Percentiles rank a stretch among this genome's conserved stretches.
phyloP scores from a whole-genome alignment of 177 flowering plant species.

The Vitis hybrid region DNA sequence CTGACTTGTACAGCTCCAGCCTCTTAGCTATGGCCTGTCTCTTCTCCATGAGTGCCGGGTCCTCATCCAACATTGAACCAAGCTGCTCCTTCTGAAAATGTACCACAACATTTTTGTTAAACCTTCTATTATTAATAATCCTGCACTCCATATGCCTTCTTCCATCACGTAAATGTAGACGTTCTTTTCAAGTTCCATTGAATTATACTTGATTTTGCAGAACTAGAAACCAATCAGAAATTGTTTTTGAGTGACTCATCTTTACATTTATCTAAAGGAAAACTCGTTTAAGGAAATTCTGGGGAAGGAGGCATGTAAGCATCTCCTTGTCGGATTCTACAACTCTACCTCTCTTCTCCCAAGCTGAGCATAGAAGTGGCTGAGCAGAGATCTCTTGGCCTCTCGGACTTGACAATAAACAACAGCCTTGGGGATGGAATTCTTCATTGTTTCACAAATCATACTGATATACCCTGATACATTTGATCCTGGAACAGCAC shows the following conservation, averaged over 20 bases:
- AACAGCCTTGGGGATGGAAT: slow-evolving; percentile 93
- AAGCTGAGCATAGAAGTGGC: slow-evolving; percentile 74
- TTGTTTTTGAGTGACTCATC: no score
- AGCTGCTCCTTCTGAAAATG: slow-evolving; percentile 75
- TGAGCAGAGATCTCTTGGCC: slow-evolving; percentile 83
- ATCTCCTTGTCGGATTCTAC: background rate
- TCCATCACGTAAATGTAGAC: no score
- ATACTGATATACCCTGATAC: slow-evolving; percentile 76
- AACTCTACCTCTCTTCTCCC: slow-evolving; percentile 83
- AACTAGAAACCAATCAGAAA: no score
- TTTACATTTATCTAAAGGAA: no score
- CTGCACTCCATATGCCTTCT: background rate
- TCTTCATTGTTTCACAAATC: slow-evolving; percentile 88
- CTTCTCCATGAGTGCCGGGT: slow-evolving; percentile 85
- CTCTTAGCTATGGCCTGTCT: slow-evolving; percentile 71
- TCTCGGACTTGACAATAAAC: slow-evolving; percentile 94
- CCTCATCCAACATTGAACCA: slow-evolving; percentile 91
- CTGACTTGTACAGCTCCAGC: slow-evolving; percentile 92
- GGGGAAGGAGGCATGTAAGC: background rate
- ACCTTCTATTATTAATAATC: background rate
- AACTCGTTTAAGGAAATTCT: no score
- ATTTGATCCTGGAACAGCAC: slow-evolving; percentile 68
- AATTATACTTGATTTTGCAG: no score
- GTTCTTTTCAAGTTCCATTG: no score
- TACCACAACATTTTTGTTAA: background rate